Evolutionary conservation across 2,329 filamentous ascomycete genomes (phyloP).

Genomic region (Botrytis elliptica): DNA sequence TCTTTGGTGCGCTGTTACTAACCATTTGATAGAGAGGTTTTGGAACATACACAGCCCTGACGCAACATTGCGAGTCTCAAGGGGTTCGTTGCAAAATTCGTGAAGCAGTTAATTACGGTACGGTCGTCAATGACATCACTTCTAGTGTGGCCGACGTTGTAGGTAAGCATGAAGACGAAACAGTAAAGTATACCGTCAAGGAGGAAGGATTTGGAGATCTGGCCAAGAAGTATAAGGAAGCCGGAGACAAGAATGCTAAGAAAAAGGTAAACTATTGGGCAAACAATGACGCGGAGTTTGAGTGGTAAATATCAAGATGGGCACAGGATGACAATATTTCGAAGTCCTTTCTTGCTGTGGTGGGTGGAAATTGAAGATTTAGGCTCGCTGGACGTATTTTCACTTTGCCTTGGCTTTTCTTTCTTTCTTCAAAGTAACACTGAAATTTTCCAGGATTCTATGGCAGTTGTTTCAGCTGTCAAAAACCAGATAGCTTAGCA

Average conservation of each 20-base stretch:
- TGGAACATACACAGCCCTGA: conserved; percentile 44
- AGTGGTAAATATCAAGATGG: conserved; percentile 2
- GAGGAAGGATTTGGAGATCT: conserved; percentile 14
- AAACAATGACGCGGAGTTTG: neutral
- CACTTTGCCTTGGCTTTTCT: neutral
- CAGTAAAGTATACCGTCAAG: conserved; percentile 38
- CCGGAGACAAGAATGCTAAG: conserved; percentile 1
- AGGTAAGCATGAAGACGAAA: conserved; percentile 40
- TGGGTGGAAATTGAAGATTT: neutral
- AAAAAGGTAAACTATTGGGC: conserved; percentile 16
- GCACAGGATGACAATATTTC: too few relatives aligned
- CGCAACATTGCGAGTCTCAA: conserved; percentile 50
- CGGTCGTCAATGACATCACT: conserved; percentile 44
- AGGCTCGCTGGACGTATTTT: neutral
- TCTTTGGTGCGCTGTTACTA: neutral
- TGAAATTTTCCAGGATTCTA: neutral
- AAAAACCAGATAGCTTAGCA: neutral
- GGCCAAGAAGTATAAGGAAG: neutral
- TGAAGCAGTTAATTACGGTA: conserved; percentile 42
- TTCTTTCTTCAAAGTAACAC: neutral
- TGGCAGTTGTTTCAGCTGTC: neutral
- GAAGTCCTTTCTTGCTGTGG: neutral
- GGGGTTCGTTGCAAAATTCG: conserved; percentile 46
- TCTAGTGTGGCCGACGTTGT: conserved; percentile 37
- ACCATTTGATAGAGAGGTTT: conserved; percentile 37